Evolutionary conservation across 176 grass and related monocot genomes (phyloP).

Genomic region (Poa pratensis): DNA sequence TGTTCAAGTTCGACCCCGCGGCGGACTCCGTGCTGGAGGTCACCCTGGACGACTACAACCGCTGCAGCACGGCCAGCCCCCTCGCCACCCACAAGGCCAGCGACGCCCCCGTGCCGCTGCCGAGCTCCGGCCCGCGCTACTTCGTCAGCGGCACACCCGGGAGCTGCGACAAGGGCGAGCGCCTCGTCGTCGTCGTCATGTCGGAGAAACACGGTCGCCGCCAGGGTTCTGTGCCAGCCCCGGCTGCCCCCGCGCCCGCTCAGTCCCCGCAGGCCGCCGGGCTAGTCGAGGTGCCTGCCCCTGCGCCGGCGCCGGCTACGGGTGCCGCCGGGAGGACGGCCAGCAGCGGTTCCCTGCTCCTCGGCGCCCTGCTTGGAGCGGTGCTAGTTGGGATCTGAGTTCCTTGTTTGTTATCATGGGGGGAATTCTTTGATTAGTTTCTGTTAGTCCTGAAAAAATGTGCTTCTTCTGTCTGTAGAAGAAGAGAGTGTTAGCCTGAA

Average conservation of each 20-base stretch:
- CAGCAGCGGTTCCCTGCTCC: background rate
- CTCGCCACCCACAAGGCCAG: conserved; percentile 50
- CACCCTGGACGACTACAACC: conserved; percentile 42
- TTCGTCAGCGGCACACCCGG: conserved; percentile 52
- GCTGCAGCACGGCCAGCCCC: conserved; percentile 51
- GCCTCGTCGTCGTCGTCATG: conserved; percentile 57
- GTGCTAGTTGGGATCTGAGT: conserved; percentile 3
- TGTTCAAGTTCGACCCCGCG: conserved; percentile 48
- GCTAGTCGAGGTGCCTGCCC: background rate
- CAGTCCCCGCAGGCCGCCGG: conserved; percentile 4
- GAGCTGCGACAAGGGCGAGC: conserved; percentile 62
- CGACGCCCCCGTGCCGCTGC: conserved; percentile 48
- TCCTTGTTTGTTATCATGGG: background rate
- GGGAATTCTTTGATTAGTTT: conserved; percentile 34
- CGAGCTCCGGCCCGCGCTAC: conserved; percentile 43
- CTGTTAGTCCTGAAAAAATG: background rate
- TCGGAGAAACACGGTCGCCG: conserved; percentile 54
- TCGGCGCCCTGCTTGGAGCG: conserved; percentile 29
- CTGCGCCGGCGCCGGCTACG: background rate
- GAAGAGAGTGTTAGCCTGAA: background rate
- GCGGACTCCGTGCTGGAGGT: conserved; percentile 54
- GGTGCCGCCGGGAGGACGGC: background rate
- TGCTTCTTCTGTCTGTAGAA: conserved; percentile 48
- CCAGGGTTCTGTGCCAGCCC: conserved; percentile 11
- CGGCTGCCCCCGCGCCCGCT: conserved; percentile 9